Percentiles rank a stretch among this genome's conserved stretches.
These are phyloP conservation scores for Phytophthora melonis DNA, from an alignment of 352 stramenopile genomes.

Conservation along the genomic window DNA sequence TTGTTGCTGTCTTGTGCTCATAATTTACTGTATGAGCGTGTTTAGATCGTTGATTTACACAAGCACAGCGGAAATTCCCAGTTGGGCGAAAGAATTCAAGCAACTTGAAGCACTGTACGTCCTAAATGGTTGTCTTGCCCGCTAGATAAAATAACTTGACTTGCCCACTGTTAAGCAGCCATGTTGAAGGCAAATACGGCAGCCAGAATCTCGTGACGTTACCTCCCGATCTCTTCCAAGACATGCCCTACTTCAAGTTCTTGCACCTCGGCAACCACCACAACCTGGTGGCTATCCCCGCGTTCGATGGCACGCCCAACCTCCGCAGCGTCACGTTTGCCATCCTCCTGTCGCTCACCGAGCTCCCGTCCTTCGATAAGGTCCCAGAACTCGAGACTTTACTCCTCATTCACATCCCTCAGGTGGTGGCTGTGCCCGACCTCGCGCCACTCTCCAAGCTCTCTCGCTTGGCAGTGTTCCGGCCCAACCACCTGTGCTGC, in stretches of 20 bases:
- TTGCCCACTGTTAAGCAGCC: constrained; percentile 3
- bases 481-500: constrained; percentile 34
- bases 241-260: constrained; percentile 29
- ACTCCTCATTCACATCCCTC: constrained; percentile 22
- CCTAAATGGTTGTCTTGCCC: background rate
- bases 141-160: background rate
- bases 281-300: constrained; percentile 17
- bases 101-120: constrained; percentile 32
- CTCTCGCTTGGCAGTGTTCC: constrained; percentile 22
- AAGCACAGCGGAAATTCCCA: constrained; percentile 19
- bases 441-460: constrained; percentile 24
- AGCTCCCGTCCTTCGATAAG: constrained; percentile 23
- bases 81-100: constrained; percentile 23
- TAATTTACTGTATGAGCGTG: background rate
- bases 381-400: constrained; percentile 23
- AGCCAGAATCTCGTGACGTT: constrained; percentile 28
- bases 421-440: constrained; percentile 20
- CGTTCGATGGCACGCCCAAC: constrained; percentile 28
- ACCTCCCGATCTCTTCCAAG: constrained; percentile 25
- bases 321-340: constrained; percentile 29
- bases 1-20: background rate
- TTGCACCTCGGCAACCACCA: constrained; percentile 32
- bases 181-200: constrained; percentile 38
- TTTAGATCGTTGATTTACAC: constrained; percentile 36
- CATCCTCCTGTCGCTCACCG: constrained; percentile 20